Evolutionary conservation across 345 rosid species (phyloP).

Genomic region (Citrus mangshanensis): DNA sequence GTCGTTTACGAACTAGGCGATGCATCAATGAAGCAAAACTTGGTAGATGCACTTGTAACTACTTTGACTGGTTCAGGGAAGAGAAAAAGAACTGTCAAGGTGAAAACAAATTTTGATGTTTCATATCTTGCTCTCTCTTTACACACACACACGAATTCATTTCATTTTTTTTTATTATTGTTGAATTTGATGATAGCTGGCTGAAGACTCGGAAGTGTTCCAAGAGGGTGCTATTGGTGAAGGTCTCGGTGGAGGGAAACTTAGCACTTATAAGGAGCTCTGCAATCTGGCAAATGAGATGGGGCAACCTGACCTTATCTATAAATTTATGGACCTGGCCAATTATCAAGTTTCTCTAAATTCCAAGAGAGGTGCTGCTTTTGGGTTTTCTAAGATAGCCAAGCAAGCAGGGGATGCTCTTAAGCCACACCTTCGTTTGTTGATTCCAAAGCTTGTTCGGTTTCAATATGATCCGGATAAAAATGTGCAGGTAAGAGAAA

Average conservation of each 20-base stretch:
- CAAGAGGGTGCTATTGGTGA: slow-evolving; percentile 91
- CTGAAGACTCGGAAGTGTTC: slow-evolving; percentile 86
- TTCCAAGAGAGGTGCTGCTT: slow-evolving; percentile 97
- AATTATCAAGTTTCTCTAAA: slow-evolving; percentile 87
- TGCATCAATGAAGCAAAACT: slow-evolving; percentile 74
- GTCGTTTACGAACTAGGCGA: slow-evolving; percentile 94
- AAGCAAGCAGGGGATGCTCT: slow-evolving; percentile 99
- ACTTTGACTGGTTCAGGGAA: slow-evolving; percentile 94
- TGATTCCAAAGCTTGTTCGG: slow-evolving; percentile 89
- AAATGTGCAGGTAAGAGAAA: slow-evolving; percentile 76
- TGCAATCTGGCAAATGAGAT: slow-evolving; percentile 97
- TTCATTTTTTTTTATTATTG: background rate
- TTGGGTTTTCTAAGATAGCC: slow-evolving; percentile 95
- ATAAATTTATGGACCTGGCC: slow-evolving; percentile 97
- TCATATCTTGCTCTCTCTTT: background rate
- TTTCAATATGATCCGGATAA: slow-evolving; percentile 97
- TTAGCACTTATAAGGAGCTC: slow-evolving; percentile 93
- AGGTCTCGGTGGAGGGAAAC: slow-evolving; percentile 82
- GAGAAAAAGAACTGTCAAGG: slow-evolving; percentile 95
- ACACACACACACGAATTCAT: background rate
- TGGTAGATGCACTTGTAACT: slow-evolving; percentile 83
- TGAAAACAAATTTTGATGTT: slow-evolving; percentile 23
- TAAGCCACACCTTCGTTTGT: slow-evolving; percentile 67
- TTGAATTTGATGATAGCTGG: slow-evolving; percentile 48
- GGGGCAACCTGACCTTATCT: slow-evolving; percentile 97